Evolutionary conservation across 108 stramenopile species (phyloP).

Genomic region (Schizochytrium sp.): DNA sequence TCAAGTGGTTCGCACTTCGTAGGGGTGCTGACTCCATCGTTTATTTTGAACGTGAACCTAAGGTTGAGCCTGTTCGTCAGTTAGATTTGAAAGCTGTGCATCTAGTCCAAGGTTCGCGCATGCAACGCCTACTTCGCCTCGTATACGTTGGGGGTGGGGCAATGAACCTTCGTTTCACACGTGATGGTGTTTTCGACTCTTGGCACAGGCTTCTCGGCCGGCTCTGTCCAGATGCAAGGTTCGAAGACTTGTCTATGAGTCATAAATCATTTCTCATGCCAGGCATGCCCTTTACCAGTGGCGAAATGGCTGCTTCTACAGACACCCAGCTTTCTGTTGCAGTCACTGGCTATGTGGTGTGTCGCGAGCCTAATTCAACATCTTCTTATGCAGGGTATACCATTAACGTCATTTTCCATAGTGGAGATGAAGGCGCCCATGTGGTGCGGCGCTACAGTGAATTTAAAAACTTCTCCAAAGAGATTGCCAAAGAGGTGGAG

Average conservation of each 20-base stretch:
- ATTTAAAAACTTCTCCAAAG: neutral
- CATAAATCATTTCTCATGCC: neutral
- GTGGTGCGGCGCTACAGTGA: slow-evolving; percentile 5
- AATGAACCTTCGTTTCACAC: slow-evolving; percentile 29
- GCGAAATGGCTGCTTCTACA: neutral
- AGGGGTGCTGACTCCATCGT: neutral
- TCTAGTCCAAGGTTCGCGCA: slow-evolving; percentile 28
- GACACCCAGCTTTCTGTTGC: slow-evolving; percentile 14
- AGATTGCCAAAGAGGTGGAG: neutral
- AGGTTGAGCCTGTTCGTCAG: neutral
- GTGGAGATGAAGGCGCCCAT: neutral
- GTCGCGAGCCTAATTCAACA: slow-evolving; percentile 19
- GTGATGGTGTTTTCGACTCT: neutral
- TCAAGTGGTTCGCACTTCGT: slow-evolving; percentile 30
- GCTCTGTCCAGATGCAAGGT: neutral
- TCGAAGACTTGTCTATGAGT: neutral
- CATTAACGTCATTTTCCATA: neutral
- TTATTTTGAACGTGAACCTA: slow-evolving; percentile 12
- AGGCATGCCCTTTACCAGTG: neutral
- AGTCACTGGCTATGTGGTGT: slow-evolving; percentile 5
- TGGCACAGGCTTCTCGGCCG: neutral
- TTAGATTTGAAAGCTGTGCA: slow-evolving; percentile 4
- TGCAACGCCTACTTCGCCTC: slow-evolving; percentile 35
- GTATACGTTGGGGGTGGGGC: slow-evolving; percentile 6
- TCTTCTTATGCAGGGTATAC: neutral